Evolutionary conservation across 2,329 filamentous ascomycete genomes (phyloP).

Genomic region (Sporothrix pseudoabietina): DNA sequence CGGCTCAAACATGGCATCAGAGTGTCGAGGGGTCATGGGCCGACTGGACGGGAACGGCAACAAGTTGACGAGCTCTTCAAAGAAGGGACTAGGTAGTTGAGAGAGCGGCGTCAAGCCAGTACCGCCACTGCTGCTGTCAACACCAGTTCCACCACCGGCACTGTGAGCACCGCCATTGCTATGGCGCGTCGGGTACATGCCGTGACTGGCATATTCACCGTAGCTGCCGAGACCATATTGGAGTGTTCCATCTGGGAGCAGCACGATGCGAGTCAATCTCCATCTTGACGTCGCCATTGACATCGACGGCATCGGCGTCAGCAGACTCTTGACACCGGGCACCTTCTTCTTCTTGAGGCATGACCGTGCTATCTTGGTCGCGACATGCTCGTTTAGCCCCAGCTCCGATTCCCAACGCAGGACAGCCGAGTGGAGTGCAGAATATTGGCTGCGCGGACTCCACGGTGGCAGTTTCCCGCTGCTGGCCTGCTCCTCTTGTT

Average conservation of each 20-base stretch:
- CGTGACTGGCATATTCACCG: background rate
- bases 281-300: background rate
- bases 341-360: background rate
- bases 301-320: too few species aligned
- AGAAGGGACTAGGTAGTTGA: background rate
- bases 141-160: background rate
- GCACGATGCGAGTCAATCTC: background rate
- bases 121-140: background rate
- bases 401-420: background rate
- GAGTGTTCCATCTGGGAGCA: background rate
- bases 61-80: background rate
- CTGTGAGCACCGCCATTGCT: background rate
- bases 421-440: background rate
- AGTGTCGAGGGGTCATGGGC: background rate
- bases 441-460: background rate
- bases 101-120: background rate
- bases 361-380: background rate
- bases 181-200: background rate
- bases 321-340: background rate
- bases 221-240: background rate
- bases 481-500: background rate
- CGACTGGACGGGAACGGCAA: background rate
- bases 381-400: background rate
- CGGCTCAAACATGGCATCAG: background rate
- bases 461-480: background rate